These are phyloP conservation scores for Trichoderma harzianum DNA, from an alignment of 2,329 filamentous ascomycete species.

Conservation along the genomic window DNA sequence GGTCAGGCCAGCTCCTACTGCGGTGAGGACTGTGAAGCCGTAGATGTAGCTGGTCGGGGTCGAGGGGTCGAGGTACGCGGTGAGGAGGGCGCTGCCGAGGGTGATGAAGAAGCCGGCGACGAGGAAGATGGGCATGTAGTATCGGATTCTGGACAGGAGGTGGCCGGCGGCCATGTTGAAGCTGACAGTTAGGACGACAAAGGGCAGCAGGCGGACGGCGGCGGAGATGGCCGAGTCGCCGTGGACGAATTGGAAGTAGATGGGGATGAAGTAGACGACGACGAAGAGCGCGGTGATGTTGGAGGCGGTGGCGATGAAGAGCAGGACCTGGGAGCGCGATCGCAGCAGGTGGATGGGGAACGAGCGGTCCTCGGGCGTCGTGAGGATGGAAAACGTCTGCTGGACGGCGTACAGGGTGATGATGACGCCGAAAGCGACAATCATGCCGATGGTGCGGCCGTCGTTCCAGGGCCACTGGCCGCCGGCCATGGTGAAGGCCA, in stretches of 20 bases:
- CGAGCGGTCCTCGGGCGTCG: neutral
- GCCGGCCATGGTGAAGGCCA: conserved; percentile 50
- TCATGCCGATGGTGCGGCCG: conserved; percentile 42
- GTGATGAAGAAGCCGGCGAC: conserved; percentile 17
- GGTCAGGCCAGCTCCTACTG: conserved; percentile 17
- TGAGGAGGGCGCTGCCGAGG: conserved; percentile 13
- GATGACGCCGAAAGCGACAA: conserved; percentile 39
- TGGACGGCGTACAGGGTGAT: neutral
- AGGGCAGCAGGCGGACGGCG: conserved; percentile 20
- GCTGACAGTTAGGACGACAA: conserved; percentile 5
- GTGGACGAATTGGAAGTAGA: conserved; percentile 23
- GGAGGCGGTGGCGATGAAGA: conserved; percentile 17
- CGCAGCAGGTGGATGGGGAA: conserved; percentile 8
- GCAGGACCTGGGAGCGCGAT: conserved; percentile 17
- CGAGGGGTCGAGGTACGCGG: neutral
- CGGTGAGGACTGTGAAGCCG: conserved; percentile 20
- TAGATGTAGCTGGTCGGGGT: conserved; percentile 20
- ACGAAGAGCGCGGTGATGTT: conserved; percentile 17
- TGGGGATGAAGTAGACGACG: conserved; percentile 21
- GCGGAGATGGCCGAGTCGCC: conserved; percentile 17
- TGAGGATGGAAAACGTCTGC: conserved; percentile 7
- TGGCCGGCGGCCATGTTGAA: conserved; percentile 11
- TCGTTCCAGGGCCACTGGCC: conserved; percentile 43
- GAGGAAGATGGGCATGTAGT: conserved; percentile 19
- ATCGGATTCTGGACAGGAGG: neutral